phyloP scores from a whole-genome alignment of 306 rosid species.

The Hippophae rhamnoides region DNA sequence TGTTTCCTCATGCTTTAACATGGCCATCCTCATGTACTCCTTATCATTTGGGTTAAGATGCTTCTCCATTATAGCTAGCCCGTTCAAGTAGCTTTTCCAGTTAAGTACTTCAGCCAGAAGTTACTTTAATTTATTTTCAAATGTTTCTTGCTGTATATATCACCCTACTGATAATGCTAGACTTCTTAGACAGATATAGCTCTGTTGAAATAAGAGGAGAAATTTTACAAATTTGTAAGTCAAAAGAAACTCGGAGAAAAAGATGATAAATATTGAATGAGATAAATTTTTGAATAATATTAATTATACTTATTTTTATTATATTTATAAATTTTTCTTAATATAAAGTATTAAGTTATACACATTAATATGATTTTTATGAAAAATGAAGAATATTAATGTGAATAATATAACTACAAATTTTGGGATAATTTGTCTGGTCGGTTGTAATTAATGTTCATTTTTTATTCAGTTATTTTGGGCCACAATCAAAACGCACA shows the following conservation, averaged over 20 bases:
- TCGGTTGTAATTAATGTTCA: constrained; percentile 17
- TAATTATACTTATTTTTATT: no score
- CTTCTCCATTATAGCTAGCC: constrained; percentile 57
- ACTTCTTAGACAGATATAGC: no score
- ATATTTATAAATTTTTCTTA: no score
- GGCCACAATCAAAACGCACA: constrained; percentile 49
- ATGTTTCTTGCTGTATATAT: neutral
- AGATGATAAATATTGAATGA: no score
- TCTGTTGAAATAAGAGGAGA: no score
- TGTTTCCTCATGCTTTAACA: constrained; percentile 67
- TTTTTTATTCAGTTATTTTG: constrained; percentile 24
- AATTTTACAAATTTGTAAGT: no score
- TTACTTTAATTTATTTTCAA: neutral
- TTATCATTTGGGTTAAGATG: constrained; percentile 46
- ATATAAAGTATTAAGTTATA: no score
- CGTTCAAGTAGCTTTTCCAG: neutral
- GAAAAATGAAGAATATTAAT: constrained; percentile 7
- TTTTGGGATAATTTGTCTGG: constrained; percentile 41
- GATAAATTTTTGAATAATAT: no score
- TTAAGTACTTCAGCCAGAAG: neutral
- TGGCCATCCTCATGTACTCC: constrained; percentile 69
- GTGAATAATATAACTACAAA: constrained; percentile 36
- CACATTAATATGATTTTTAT: no score
- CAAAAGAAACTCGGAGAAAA: no score
- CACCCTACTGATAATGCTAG: no score